Percentiles rank a stretch among this genome's conserved stretches.
Conservation (phyloP, 2,329 filamentous ascomycete genomes). For the Kalmusia sp. region DNA sequence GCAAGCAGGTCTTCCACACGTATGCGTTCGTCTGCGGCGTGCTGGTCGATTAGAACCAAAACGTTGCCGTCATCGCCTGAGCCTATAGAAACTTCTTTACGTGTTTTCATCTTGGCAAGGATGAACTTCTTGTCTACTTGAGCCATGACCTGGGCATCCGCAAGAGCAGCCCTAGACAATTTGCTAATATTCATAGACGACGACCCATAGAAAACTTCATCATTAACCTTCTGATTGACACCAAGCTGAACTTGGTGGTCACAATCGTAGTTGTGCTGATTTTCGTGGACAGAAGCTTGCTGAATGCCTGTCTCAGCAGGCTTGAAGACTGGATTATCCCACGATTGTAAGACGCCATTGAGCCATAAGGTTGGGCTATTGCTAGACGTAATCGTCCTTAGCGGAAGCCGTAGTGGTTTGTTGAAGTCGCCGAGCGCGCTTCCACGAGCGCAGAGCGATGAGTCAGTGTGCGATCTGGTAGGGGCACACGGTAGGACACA, state of each 20-base stretch:
- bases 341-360: slow-evolving; percentile 65
- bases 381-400: slow-evolving; percentile 15
- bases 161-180: slow-evolving; percentile 64
- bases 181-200: slow-evolving; percentile 26
- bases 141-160: slow-evolving; percentile 69
- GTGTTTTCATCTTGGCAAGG: slow-evolving; percentile 64
- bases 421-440: slow-evolving; percentile 29
- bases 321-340: slow-evolving; percentile 81
- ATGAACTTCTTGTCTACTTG: slow-evolving; percentile 95
- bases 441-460: not conserved
- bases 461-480: slow-evolving; percentile 16
- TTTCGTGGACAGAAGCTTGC: slow-evolving; percentile 38
- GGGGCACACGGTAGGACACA: slow-evolving; percentile 36
- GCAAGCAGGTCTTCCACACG: slow-evolving; percentile 76
- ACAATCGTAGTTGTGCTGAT: slow-evolving; percentile 8
- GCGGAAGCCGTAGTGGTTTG: slow-evolving; percentile 41
- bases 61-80: slow-evolving; percentile 34
- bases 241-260: slow-evolving; percentile 8
- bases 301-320: slow-evolving; percentile 53
- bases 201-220: slow-evolving; percentile 36
- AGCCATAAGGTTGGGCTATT: slow-evolving; percentile 60
- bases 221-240: slow-evolving; percentile 19
- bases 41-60: slow-evolving; percentile 86
- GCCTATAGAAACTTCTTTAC: slow-evolving; percentile 15
- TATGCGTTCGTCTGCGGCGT: slow-evolving; percentile 90